Evolutionary conservation across 1,139 yeast genomes (phyloP), one percentile per base, ranked within the genome.

Genomic region (Komagataea norvegica): DNA sequence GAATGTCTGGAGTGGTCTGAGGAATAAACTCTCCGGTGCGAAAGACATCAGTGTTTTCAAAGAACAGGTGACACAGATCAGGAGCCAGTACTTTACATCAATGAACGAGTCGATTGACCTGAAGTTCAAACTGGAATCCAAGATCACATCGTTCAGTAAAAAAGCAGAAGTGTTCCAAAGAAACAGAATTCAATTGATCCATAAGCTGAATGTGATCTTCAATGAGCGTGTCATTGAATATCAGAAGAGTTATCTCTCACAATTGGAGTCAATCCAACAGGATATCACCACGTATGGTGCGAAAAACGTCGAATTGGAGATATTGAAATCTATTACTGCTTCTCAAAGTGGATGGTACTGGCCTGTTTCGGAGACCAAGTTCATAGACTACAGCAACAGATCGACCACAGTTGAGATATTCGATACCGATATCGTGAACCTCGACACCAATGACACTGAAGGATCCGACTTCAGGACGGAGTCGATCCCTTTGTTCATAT

Each of bases 261-360:
- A 32, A 5, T 22, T 46, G 5, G 21, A 38, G 11, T 19, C 24
- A 1, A 10, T 42, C 1, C 29, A 40, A 1, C n/a, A 25, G 6
- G 21, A 26, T 3, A 22, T 20, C 4, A 17, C 38, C 3, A 16
- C 20, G 1, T 34, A 31, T n/a, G 35, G 40, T 22, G 38, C 42
- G 2, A 36, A 38, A 5, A 33, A 40, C 4, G 11, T 44, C 3
- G 25, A 41, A 6, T 29, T 25, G n/a, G 50, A 49, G 24, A 20
- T 44, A 5, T 8, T 48, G 19, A 23, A 34, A 13, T 22, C 33
- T 4, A 26, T 38, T 5, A 10, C 34, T 3, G 26, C 6, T 8
- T 15, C 17, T 3, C 9, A 24, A 1, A 18, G 43, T 18, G 52
- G 51, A 7, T 53, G 52, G 52, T 51, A 41, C 31, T 51, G 54